Percentiles rank a stretch among this genome's conserved stretches.
These are phyloP conservation scores for Aspergillus fijiensis DNA, from an alignment of 2,329 filamentous ascomycete genomes.

Conservation along the genomic window DNA sequence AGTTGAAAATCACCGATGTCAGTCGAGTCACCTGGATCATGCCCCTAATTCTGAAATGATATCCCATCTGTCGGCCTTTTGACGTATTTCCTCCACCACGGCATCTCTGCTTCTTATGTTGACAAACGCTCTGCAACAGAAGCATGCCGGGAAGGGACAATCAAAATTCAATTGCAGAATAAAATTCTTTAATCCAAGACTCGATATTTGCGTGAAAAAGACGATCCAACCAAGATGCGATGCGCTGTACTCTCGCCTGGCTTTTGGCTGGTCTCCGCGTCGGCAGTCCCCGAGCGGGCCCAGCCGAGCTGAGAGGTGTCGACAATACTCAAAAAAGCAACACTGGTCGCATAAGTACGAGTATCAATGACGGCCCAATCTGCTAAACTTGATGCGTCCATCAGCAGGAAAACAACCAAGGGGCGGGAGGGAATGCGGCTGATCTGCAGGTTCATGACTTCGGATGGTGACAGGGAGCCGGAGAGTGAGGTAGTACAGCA, in stretches of 20 bases:
- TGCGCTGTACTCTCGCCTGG: no score
- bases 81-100: constrained; percentile 82
- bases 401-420: no score
- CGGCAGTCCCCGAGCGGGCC: constrained; percentile 22
- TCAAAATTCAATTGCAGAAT: no score
- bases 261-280: constrained; percentile 20
- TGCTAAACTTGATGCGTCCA: no score
- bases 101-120: constrained; percentile 71
- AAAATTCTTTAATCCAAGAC: no score
- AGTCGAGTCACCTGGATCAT: constrained; percentile 65
- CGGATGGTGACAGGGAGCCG: neutral
- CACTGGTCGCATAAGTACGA: no score
- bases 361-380: no score
- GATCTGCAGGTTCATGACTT: neutral
- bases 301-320: neutral
- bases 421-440: neutral
- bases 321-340: no score
- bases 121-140: constrained; percentile 64
- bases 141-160: neutral
- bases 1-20: neutral
- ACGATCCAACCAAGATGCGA: no score
- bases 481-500: neutral
- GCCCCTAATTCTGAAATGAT: constrained; percentile 66
- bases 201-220: no score
- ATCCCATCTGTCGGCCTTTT: constrained; percentile 68